A percentile compares a stretch with the other conserved stretches of the same genome.
Evolutionary conservation across 1,284 basidiomycete species (phyloP).

Genomic region (Pascua guehoae): DNA sequence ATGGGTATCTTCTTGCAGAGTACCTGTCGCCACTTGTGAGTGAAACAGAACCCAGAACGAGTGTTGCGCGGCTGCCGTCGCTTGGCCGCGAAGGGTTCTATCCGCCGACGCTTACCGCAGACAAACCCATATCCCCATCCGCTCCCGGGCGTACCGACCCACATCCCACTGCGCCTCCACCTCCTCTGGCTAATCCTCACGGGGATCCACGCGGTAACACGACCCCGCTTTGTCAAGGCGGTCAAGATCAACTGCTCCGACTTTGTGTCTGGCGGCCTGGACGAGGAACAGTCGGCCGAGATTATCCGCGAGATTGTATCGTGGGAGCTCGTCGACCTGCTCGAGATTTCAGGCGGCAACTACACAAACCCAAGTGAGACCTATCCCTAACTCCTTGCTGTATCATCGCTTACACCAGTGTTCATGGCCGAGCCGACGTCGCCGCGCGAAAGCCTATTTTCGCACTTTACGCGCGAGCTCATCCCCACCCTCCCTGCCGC

Average conservation of each 20-base stretch:
- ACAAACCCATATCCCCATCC: slow-evolving; percentile 61
- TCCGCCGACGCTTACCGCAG: slow-evolving; percentile 46
- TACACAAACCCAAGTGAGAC: slow-evolving; percentile 36
- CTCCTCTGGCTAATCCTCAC: slow-evolving; percentile 64
- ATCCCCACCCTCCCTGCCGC: slow-evolving; percentile 32
- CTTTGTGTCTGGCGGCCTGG: slow-evolving; percentile 58
- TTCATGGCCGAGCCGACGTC: slow-evolving; percentile 4
- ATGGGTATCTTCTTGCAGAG: slow-evolving; percentile 82
- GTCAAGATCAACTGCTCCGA: slow-evolving; percentile 87
- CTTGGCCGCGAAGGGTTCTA: neutral
- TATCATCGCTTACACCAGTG: slow-evolving; percentile 14
- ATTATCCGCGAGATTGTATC: slow-evolving; percentile 42
- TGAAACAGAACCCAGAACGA: neutral
- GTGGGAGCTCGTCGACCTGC: slow-evolving; percentile 54
- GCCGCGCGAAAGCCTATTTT: slow-evolving; percentile 39
- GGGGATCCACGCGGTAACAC: slow-evolving; percentile 60
- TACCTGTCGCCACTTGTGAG: slow-evolving; percentile 75
- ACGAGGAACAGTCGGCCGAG: slow-evolving; percentile 32
- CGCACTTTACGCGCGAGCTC: slow-evolving; percentile 38
- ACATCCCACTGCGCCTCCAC: slow-evolving; percentile 52
- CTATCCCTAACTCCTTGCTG: neutral
- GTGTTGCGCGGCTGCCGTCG: neutral
- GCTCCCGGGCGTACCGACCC: slow-evolving; percentile 56
- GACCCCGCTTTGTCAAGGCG: slow-evolving; percentile 66
- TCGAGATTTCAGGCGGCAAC: slow-evolving; percentile 46